Base-by-base conservation (phyloP, 768 basidiomycete species). In the Paxillus rubicundulus region DNA sequence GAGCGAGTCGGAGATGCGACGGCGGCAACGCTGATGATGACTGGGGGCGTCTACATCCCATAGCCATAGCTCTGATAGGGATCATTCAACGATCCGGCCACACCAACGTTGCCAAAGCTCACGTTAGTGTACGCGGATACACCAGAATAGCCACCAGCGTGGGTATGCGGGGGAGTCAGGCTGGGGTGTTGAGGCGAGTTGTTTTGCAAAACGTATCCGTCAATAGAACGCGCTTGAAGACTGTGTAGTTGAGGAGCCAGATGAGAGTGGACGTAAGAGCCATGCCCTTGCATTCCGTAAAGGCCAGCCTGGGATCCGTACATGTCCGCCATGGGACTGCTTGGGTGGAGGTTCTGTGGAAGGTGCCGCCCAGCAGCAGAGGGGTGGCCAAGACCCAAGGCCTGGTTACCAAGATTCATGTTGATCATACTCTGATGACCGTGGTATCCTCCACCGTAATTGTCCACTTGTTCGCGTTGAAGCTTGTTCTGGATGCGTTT, bases 401-500 rank as follows among this genome's bases (percentile, higher is more conserved):
- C 78, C 66, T 82, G 82, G 62, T 76, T 81, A 57, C 73, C 75
- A 44, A 86, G 74, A 20, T 37, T 52, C 73, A 85, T 78, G 61
- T 79, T 84, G 52, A 80, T 74, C 57, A 87, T 74, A 30, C 77
- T 69, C 60, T 83, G 82, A 61, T 82, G 83, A 64, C 77, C 78
- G 53, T 82, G 78, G 65, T 83, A 84, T 50, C 78, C 77, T 36
- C 70, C 66, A 43, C 78, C 77, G 55, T 77, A 86, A 50, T 74
- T 78, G 59, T 89, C 89, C 72, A 88, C 79, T 61, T 92, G 89
- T 73, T 96, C 94, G 52, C 96, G 91, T 72, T 97, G 95, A 49
- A 98, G 77, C 74, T 98, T 98, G 77, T 94, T 95, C 72, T 98
- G 96, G 64, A 99, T 99, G 40, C 97, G 87, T 77, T 99, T 99